Evolutionary conservation across 2,329 filamentous ascomycete genomes (phyloP).

Genomic region (Fonsecaea erecta): DNA sequence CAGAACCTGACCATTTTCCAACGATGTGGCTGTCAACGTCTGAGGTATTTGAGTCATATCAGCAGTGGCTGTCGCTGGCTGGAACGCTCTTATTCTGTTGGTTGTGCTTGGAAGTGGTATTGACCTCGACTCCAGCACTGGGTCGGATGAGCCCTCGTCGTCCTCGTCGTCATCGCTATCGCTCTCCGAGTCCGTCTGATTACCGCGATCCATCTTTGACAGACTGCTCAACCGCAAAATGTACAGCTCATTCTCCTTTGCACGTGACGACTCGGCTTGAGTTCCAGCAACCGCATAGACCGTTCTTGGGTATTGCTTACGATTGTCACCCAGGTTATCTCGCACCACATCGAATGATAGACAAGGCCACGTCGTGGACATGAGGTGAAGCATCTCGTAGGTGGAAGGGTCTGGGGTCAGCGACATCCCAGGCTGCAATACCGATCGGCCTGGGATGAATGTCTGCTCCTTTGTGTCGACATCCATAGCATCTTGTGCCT

Average conservation of each 20-base stretch:
- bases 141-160: conserved; percentile 66
- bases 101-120: conserved; percentile 87
- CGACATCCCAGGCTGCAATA: conserved; percentile 87
- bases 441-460: conserved; percentile 93
- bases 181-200: conserved; percentile 70
- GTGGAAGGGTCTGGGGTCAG: conserved; percentile 90
- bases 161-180: conserved; percentile 75
- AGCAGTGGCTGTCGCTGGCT: conserved; percentile 66
- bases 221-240: conserved; percentile 95
- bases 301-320: conserved; percentile 91
- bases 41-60: conserved; percentile 74
- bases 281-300: conserved; percentile 95
- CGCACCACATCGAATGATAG: conserved; percentile 91
- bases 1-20: conserved; percentile 79
- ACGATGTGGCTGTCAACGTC: conserved; percentile 89
- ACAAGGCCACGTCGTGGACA: conserved; percentile 95
- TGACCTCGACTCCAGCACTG: conserved; percentile 88
- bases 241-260: conserved; percentile 90
- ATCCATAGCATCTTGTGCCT: conserved; percentile 85
- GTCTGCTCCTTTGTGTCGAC: conserved; percentile 79
- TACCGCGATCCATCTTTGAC: conserved; percentile 78
- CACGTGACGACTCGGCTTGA: conserved; percentile 76
- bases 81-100: conserved; percentile 89
- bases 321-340: conserved; percentile 83
- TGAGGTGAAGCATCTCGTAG: conserved; percentile 95